A percentile compares a stretch with the other conserved stretches of the same genome.
Conservation (phyloP, 169 alveolate species). For the Theileria equi region DNA sequence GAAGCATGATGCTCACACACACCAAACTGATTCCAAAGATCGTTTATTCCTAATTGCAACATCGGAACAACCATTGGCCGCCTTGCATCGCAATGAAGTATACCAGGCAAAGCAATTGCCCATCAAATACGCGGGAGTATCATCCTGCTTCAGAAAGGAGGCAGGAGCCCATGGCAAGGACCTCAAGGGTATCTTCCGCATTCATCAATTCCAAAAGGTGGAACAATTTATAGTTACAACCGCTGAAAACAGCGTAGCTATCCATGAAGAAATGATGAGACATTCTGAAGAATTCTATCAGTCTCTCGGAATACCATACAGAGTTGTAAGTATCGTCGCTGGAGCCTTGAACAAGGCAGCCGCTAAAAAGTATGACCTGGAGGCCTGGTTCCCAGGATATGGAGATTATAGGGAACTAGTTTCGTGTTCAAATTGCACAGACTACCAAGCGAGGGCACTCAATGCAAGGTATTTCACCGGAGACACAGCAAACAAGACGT, state of each 20-base stretch:
- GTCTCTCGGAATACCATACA: conserved; percentile 91
- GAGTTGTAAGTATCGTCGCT: conserved; percentile 96
- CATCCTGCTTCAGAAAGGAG: conserved; percentile 98
- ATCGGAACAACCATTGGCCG: conserved; percentile 98
- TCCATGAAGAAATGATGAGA: conserved; percentile 92
- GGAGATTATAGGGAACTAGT: conserved; percentile 95
- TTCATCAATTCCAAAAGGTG: conserved; percentile 98
- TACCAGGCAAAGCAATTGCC: conserved; percentile 84
- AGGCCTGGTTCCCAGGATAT: conserved; percentile 99
- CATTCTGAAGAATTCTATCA: conserved; percentile 95
- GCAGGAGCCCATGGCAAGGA: conserved; percentile 99
- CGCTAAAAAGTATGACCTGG: conserved; percentile 97
- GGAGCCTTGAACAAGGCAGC: conserved; percentile 99
- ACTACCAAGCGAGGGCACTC: conserved; percentile 87
- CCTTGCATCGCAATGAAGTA: conserved; percentile 87
- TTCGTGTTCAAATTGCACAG: conserved; percentile 99
- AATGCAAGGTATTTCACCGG: conserved; percentile 66
- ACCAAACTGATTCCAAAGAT: no score
- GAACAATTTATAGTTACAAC: conserved; percentile 94
- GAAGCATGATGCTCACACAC: conserved; percentile 67
- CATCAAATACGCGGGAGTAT: conserved; percentile 92
- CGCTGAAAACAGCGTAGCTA: conserved; percentile 87
- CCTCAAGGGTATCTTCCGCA: conserved; percentile 97
- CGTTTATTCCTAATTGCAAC: conserved; percentile 97
- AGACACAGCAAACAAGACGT: conserved; percentile 65